Base-by-base conservation (phyloP, 140 eudicot species). In the Anethum foeniculum region DNA sequence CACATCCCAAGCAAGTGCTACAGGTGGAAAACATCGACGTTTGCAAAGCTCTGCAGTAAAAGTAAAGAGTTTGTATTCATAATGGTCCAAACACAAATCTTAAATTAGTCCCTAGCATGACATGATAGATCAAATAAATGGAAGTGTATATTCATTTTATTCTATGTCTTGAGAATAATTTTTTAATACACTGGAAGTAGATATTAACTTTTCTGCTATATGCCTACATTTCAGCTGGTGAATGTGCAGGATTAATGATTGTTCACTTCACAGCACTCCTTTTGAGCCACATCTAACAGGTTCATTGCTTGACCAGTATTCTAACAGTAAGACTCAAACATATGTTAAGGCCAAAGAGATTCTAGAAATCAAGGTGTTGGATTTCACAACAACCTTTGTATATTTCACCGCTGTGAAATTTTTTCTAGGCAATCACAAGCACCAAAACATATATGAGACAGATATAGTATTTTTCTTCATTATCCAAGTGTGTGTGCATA, bases 1-100 rank as follows among this genome's bases (percentile, higher is more conserved):
- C 48, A 85, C 71, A 81, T 96, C 99, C 98, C 96, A 90, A 74
- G 93, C 93, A 82, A 96, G 93, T 62, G 97, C 98, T 8, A 93
- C 97, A 79, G 99, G 96, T n/a, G 99, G 99, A 81, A 96, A 96
- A 87, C 99, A 96, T 52, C 99, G 91, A 58, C 90, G 90, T 86
- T 87, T 96, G 90, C 99, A 96, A 79, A 93, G 93, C 81, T 83
- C 98, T 93, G 75, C 79, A 85, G 41, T 41, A 39, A 77, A 41
- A 86, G 41, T 51, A 79, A 85, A 39, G 69, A 75, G 30, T n/a
- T 56, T 77, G 71, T 73, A 85, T 74, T 14, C 5, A 25, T 44
- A 76, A 25, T 23, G 36, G 77, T n/a, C 38, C 58, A 74, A 74
- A 44, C 78, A 74, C 23, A 46, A 44, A 21, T 39, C 27, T 77